Evolutionary conservation across 257 asterid species (phyloP).

Genomic region (Anisodus tanguticus): DNA sequence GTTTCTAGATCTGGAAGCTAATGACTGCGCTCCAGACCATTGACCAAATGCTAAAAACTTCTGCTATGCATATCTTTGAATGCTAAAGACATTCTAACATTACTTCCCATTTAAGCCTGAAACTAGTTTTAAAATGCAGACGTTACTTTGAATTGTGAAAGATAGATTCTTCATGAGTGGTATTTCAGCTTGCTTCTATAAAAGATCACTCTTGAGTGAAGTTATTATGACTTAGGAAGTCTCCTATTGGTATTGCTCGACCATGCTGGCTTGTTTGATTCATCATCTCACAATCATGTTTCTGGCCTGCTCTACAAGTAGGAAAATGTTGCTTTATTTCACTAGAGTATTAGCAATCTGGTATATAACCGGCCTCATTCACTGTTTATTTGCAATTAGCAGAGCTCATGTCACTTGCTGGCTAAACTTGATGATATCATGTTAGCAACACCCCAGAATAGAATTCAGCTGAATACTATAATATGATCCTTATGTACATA

Average conservation of each 20-base stretch:
- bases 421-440: conserved; percentile 3
- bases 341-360: neutral
- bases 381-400: neutral
- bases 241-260: neutral
- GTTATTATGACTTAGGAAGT: neutral
- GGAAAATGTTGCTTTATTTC: neutral
- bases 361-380: neutral
- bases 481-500: neutral
- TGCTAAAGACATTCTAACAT: neutral
- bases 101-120: neutral
- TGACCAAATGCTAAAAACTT: neutral
- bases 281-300: neutral
- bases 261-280: neutral
- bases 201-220: neutral
- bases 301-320: neutral
- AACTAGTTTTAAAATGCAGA: neutral
- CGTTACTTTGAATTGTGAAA: neutral
- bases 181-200: neutral
- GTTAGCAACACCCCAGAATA: neutral
- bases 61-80: neutral
- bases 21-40: neutral
- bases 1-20: neutral
- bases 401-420: neutral
- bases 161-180: neutral
- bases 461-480: neutral